phyloP scores from a whole-genome alignment of 2,329 filamentous ascomycete species.

The Lecanicillium sp. region DNA sequence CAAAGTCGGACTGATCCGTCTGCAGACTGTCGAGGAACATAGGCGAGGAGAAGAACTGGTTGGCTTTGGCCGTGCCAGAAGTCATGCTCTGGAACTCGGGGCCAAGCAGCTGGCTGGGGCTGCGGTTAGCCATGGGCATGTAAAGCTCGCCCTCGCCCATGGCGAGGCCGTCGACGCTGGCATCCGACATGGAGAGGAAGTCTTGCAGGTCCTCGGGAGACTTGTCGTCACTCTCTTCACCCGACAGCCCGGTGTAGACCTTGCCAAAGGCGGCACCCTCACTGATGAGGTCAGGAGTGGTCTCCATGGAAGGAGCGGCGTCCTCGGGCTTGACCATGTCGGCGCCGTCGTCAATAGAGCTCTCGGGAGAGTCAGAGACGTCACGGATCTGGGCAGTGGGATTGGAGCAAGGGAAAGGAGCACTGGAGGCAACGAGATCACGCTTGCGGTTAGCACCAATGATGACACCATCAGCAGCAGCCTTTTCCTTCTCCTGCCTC shows the following conservation, averaged over 20 bases:
- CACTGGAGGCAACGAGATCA: slow-evolving; percentile 36
- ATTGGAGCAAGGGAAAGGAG: slow-evolving; percentile 31
- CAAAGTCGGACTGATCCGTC: slow-evolving; percentile 20
- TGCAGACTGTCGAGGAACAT: slow-evolving; percentile 14
- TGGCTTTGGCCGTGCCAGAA: slow-evolving; percentile 15
- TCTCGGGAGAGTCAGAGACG: slow-evolving; percentile 5
- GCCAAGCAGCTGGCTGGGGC: slow-evolving; percentile 14
- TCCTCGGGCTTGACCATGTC: slow-evolving; percentile 7
- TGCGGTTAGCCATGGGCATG: slow-evolving; percentile 12
- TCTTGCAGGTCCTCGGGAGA: slow-evolving; percentile 16
- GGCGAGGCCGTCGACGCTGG: slow-evolving; percentile 13
- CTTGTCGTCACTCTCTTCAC: slow-evolving; percentile 13
- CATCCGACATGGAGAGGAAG: slow-evolving; percentile 16
- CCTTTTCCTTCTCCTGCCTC: slow-evolving; percentile 29
- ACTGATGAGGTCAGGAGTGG: slow-evolving; percentile 12
- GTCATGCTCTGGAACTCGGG: slow-evolving; percentile 14
- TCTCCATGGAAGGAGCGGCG: slow-evolving; percentile 9
- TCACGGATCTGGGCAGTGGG: slow-evolving; percentile 14
- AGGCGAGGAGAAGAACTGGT: slow-evolving; percentile 28
- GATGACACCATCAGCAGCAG: slow-evolving; percentile 22
- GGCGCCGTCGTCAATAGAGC: not conserved
- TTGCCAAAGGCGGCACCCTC: slow-evolving; percentile 7
- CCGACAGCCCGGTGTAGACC: slow-evolving; percentile 1
- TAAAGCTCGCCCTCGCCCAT: slow-evolving; percentile 13
- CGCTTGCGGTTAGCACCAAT: slow-evolving; percentile 25